Base-by-base conservation (phyloP, 2,329 filamentous ascomycete species). In the Dichotomopilus funicola region DNA sequence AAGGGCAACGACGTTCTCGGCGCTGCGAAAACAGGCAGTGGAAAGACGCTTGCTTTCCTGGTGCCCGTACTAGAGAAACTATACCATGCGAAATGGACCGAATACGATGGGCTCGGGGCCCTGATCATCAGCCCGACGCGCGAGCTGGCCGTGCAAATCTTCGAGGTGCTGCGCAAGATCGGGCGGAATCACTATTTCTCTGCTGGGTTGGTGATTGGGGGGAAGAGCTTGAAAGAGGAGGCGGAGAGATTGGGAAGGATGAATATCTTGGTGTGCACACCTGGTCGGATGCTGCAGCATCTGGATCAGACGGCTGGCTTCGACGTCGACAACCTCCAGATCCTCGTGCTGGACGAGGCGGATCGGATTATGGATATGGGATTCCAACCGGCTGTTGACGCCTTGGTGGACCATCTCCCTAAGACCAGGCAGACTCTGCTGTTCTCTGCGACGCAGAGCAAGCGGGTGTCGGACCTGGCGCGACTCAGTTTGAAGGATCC, bases 291-390 rank as follows among this genome's bases (percentile, higher is more conserved):
- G 80, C 74, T 97, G 63, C 94, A 99, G 72, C 94, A 99, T 71
- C 77, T 99, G 66, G 92, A 95, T 66, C 91, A 96, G 75, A 97
- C 92, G 0, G 89, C 90, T 0, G 85, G 87, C 13, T 88, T 99
- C 67, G 90, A 92, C 61, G 88, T 92, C 60, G 87, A 94, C 68
- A 94, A 95, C 68, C 71, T 99, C 61, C 89, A 95, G 73, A 88
- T 99, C 69, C 75, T 99, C 50, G 91, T 99, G 0, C 77, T 99
- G 55, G 94, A 99, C 65, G 94, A 99, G 71, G 94, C 94, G 2
- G 94, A 99, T 70, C 83, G 94, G 41, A 96, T 96, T 66, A 85
- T 99, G 80, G 94, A 99, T 67, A 94, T 97, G 90, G 94, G 94
- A 5, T 99, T 99, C 70, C 87, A 95, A 71, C 77, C 79, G 5